Evolutionary conservation across 768 basidiomycete genomes (phyloP).

Genomic region (Pleurotus djamor): DNA sequence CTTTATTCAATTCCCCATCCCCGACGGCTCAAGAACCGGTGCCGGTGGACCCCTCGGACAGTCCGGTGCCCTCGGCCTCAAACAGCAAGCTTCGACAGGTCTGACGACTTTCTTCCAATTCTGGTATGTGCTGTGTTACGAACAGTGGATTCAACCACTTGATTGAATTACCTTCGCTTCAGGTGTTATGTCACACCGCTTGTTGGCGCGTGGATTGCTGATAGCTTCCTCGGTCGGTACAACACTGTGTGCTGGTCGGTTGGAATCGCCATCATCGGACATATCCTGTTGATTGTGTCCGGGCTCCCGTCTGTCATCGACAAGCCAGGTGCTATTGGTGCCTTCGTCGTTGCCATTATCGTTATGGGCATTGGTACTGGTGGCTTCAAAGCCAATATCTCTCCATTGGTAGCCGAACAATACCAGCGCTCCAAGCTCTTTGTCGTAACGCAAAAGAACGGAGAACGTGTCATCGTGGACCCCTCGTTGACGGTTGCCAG

Average conservation of each 20-base stretch:
- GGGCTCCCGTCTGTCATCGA: constrained; percentile 67
- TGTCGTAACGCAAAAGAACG: constrained; percentile 43
- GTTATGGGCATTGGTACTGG: constrained; percentile 65
- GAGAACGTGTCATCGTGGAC: constrained; percentile 76
- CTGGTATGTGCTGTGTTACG: constrained; percentile 44
- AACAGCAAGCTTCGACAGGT: constrained; percentile 73
- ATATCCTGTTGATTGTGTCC: constrained; percentile 64
- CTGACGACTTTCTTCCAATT: constrained; percentile 70
- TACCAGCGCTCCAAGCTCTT: constrained; percentile 55
- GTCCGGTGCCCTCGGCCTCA: constrained; percentile 65
- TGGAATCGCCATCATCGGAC: constrained; percentile 57
- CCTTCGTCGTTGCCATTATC: constrained; percentile 58
- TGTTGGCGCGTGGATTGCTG: constrained; percentile 70
- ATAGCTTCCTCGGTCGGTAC: constrained; percentile 71
- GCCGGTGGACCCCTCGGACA: constrained; percentile 51
- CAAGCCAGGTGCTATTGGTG: constrained; percentile 42
- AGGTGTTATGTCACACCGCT: constrained; percentile 70
- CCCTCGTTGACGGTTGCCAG: constrained; percentile 64
- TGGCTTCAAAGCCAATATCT: constrained; percentile 76
- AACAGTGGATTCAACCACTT: background rate
- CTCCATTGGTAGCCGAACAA: constrained; percentile 79
- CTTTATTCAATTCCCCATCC: constrained; percentile 73
- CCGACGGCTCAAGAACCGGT: constrained; percentile 63
- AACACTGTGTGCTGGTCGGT: constrained; percentile 69
- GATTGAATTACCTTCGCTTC: background rate